Evolutionary conservation across 371 early-diverging fungal genomes (phyloP).

Genomic region (Dichotomocladium elegans): DNA sequence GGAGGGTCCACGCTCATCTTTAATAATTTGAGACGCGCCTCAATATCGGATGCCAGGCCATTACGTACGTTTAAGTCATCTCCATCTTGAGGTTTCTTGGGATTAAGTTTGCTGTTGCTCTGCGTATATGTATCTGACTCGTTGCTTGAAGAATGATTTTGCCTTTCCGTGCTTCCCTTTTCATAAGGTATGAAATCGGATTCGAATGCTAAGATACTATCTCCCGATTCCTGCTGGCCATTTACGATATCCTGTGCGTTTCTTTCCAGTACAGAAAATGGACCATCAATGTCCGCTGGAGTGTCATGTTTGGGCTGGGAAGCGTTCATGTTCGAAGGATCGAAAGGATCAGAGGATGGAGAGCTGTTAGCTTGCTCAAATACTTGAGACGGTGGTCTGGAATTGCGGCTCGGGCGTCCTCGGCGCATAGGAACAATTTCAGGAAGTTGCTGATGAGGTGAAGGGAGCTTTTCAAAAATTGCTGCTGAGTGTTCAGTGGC

Average conservation of each 20-base stretch:
- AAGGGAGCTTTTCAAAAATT: constrained; percentile 39
- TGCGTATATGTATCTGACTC: constrained; percentile 4
- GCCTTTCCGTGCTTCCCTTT: neutral
- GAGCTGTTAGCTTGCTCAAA: neutral
- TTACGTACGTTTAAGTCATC: constrained; percentile 1
- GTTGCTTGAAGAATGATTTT: neutral
- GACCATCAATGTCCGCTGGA: constrained; percentile 1
- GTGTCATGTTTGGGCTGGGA: neutral
- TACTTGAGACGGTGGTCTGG: constrained; percentile 5
- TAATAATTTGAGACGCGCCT: constrained; percentile 26
- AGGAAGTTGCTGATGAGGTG: constrained; percentile 38
- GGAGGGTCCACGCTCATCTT: constrained; percentile 14
- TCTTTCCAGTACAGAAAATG: neutral
- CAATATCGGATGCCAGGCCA: constrained; percentile 28
- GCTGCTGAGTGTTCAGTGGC: constrained; percentile 5
- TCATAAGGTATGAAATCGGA: constrained; percentile 13
- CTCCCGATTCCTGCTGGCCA: neutral
- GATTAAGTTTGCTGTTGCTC: neutral
- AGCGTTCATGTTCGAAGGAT: constrained; percentile 2
- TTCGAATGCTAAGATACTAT: constrained; percentile 14
- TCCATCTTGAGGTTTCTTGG: constrained; percentile 1
- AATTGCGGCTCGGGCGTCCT: constrained; percentile 59
- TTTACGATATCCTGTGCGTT: neutral
- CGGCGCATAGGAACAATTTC: constrained; percentile 70
- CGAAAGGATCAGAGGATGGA: constrained; percentile 13